A percentile compares a stretch with the other conserved stretches of the same genome.
Conservation (phyloP, 371 early-diverging fungal genomes). For the Mucor piriformis region DNA sequence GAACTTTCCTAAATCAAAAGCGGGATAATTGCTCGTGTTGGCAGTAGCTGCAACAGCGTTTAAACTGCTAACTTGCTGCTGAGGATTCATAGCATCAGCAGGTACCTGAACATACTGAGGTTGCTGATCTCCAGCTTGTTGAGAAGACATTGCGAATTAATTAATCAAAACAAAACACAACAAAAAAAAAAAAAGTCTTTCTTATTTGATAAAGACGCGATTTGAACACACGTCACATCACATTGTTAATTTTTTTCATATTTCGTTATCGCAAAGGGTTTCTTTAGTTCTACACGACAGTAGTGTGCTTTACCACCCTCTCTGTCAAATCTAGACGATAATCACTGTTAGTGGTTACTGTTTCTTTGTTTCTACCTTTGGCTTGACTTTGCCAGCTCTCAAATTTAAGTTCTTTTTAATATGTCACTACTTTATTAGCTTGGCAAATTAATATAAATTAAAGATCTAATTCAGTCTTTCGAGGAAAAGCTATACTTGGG, state of each 20-base stretch:
- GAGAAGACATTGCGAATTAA: slow-evolving; percentile 10
- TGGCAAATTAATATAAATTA: no score
- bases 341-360: no score
- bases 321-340: no score
- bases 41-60: neutral
- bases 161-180: neutral
- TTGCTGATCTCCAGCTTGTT: slow-evolving; percentile 16
- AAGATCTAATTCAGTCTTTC: neutral
- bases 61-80: slow-evolving; percentile 4
- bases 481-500: neutral
- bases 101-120: slow-evolving; percentile 12
- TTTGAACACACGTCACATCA: slow-evolving; percentile 1
- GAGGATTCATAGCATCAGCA: neutral
- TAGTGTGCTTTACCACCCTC: no score
- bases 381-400: no score
- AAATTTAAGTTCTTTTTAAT: no score
- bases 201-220: slow-evolving; percentile 11
- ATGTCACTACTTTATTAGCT: no score
- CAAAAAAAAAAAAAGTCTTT: slow-evolving; percentile 7
- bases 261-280: no score
- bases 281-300: no score
- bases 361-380: no score
- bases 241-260: neutral
- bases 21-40: slow-evolving; percentile 38
- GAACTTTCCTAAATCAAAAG: slow-evolving; percentile 49